phyloP scores from a whole-genome alignment of 139 green algal species.

The Coelastrella sp. region DNA sequence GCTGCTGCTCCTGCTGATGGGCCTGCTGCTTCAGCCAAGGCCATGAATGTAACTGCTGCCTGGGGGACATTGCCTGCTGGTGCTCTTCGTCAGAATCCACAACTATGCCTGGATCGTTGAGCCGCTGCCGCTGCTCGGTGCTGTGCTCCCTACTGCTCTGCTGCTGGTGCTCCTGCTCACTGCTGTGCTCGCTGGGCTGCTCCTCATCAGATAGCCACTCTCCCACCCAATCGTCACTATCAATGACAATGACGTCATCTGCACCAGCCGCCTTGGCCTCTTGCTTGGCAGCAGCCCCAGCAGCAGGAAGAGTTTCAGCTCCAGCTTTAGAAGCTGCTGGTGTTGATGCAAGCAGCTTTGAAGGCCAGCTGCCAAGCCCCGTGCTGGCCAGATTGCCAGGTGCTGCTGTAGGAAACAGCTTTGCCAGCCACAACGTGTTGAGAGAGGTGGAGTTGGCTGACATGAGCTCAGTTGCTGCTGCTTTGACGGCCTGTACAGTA shows the following conservation, averaged over 20 bases:
- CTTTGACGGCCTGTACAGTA: conserved; percentile 2
- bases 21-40: conserved; percentile 15
- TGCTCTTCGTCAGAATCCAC: neutral
- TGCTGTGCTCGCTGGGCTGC: neutral
- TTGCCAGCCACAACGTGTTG: conserved; percentile 35
- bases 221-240: conserved; percentile 14
- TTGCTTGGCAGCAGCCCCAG: neutral
- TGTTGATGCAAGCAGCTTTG: neutral
- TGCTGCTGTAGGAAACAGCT: conserved; percentile 32
- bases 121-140: neutral
- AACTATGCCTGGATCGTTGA: neutral
- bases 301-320: neutral
- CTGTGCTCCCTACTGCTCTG: neutral
- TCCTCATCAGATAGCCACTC: conserved; percentile 7
- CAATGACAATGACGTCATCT: conserved; percentile 18
- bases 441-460: neutral
- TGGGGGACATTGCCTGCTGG: neutral
- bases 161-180: neutral
- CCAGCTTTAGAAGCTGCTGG: neutral
- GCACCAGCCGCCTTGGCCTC: neutral
- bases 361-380: conserved; percentile 29
- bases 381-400: conserved; percentile 7
- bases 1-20: conserved; percentile 28
- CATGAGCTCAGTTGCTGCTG: conserved; percentile 27
- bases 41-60: neutral